Conservation (phyloP, 1,284 basidiomycete species). For the Mycena citricolor region DNA sequence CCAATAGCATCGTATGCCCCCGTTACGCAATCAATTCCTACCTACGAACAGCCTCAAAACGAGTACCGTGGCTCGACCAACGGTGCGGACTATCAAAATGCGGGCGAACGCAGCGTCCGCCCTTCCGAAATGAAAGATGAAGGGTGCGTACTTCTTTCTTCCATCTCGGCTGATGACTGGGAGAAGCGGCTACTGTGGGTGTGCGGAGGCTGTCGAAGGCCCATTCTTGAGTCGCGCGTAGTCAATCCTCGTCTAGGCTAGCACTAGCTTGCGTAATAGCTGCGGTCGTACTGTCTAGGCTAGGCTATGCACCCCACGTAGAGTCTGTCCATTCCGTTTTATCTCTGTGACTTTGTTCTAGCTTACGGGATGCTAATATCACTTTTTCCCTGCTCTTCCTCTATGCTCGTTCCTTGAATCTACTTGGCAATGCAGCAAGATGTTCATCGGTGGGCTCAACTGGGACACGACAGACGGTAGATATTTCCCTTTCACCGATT, state of each 20-base stretch:
- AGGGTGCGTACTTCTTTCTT: conserved; percentile 73
- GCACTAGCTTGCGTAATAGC: conserved; percentile 49
- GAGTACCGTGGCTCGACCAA: conserved; percentile 50
- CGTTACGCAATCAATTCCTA: conserved; percentile 68
- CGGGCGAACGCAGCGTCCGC: conserved; percentile 66
- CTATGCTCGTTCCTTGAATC: conserved; percentile 26
- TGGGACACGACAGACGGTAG: conserved; percentile 97
- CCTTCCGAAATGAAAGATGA: conserved; percentile 98
- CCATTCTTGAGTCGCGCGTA: conserved; percentile 47
- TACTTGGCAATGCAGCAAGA: conserved; percentile 67
- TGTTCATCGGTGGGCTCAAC: conserved; percentile 96
- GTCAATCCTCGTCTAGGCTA: conserved; percentile 69
- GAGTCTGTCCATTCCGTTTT: conserved; percentile 58
- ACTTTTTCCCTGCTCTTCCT: conserved; percentile 27
- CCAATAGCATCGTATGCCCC: conserved; percentile 30
- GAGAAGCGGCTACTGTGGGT: conserved; percentile 37
- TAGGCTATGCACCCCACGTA: conserved; percentile 70
- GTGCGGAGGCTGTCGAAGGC: conserved; percentile 29
- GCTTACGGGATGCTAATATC: conserved; percentile 44
- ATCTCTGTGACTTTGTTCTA: conserved; percentile 70
- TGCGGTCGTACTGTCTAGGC: conserved; percentile 67
- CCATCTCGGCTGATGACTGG: conserved; percentile 27
- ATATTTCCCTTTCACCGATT: conserved; percentile 37
- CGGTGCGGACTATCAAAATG: conserved; percentile 44
- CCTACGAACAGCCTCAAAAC: conserved; percentile 63